Evolutionary conservation across 805 yeast genomes (phyloP).

Genomic region (Nakazawaea ambrosiae): DNA sequence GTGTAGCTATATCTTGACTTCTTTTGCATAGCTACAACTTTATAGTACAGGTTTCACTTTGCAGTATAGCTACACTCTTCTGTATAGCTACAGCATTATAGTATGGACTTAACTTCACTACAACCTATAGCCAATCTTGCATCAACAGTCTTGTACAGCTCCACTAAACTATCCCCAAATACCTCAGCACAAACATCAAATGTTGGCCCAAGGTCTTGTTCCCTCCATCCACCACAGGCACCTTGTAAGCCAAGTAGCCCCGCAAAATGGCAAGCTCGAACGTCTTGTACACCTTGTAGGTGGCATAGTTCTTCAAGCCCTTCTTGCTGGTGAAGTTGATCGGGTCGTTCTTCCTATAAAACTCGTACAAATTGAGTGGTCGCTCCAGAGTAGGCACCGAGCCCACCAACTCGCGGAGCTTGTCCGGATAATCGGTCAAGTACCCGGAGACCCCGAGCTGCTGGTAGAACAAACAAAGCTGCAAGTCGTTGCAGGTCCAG

Average conservation of each 20-base stretch:
- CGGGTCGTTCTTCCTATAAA: constrained; percentile 7
- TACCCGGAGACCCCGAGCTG: constrained; percentile 6
- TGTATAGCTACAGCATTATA: too few species aligned
- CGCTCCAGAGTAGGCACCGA: not conserved
- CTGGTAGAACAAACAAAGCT: constrained; percentile 1
- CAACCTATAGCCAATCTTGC: not conserved
- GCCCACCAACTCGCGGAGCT: not conserved
- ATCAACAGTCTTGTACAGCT: not conserved
- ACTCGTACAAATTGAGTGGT: constrained; percentile 1
- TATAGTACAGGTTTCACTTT: too few species aligned
- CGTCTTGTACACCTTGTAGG: constrained; percentile 4
- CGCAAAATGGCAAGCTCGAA: constrained; percentile 1
- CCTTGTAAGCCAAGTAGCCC: constrained; percentile 5
- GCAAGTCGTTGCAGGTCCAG: constrained; percentile 10
- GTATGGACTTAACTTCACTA: not conserved
- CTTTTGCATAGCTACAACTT: too few species aligned
- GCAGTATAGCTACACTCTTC: too few species aligned
- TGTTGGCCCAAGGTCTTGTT: constrained; percentile 6
- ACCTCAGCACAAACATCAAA: not conserved
- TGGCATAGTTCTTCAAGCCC: constrained; percentile 7
- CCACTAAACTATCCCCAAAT: constrained; percentile 6
- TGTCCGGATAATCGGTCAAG: constrained; percentile 9
- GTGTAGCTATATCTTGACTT: too few species aligned
- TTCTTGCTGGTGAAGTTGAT: constrained; percentile 4
- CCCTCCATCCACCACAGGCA: constrained; percentile 8